Evolutionary conservation across 108 stramenopile species (phyloP), one percentile per base, ranked within the genome.

Genomic region (Cafeteria roenbergensis): DNA sequence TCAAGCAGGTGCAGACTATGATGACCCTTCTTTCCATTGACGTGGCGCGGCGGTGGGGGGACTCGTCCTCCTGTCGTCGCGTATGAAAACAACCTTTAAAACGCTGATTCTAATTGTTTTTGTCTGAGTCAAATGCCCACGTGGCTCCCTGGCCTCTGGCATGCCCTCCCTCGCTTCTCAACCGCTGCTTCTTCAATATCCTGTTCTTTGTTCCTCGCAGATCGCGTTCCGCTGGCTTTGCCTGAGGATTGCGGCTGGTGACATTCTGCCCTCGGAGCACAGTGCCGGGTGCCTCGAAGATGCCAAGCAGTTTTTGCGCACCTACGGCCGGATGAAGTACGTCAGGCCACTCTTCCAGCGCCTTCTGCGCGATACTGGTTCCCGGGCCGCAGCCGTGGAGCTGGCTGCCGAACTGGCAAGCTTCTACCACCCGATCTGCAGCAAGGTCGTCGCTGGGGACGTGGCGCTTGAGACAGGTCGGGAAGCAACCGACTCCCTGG

Each of bases 301-400:
- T 8, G 33, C 57, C 12, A 8, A 14, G 6, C 12, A 57, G 12
- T 95, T 98, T 75, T 81, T 95, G 32, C 92, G 88, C 0, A 80
- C 86, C 26, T 92, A 94, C 77, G 97, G 97, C 22, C 75, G 97
- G n/a, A 98, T 98, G 94, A 98, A 98, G 77, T 98, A 85, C 69
- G 87, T 90, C 1, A 80, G 97, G 12, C 94, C 97, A 1, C 68
- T 95, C 53, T 94, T 93, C 63, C 71, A 80, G 31, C 82, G 88
- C 31, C 64, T 98, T n/a, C 78, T 65, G 29, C 17, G 22, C 22
- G 24, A 37, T 25, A 22, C 34, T 24, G 37, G 30, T 22, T 2
- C 1, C 59, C 59, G 59, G 24, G 59, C 17, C 2, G 37, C 30
- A 24, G 59, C 59, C 20, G 21, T 61, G 59, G 17, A 61, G 37